Evolutionary conservation across 2,329 filamentous ascomycete genomes (phyloP), one percentile per base, ranked within the genome.

Genomic region (Macroventuria anomochaeta): DNA sequence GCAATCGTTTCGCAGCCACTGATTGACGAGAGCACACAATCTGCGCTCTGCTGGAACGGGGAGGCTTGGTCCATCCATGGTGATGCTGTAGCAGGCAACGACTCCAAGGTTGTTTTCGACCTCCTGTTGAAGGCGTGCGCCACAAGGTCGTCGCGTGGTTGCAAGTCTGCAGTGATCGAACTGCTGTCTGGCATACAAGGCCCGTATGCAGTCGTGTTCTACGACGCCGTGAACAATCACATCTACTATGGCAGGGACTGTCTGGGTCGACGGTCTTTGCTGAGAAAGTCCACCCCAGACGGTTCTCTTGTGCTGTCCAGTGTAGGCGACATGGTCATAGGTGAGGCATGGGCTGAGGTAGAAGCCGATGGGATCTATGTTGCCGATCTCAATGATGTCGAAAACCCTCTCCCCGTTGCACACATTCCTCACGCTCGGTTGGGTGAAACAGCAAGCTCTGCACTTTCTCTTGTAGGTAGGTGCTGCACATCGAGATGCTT

Each of bases 41-140:
- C 88, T 1, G 79, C 90, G 0, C 80, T 99, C 2, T 97, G 93
- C 81, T 99, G 95, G 95, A 99, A 99, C 69, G 95, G 95, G 36
- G 95, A 99, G 72, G 93, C 92, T 1, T 99, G 95, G 95, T 88
- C 83, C 52, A 81, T 96, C 42, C 76, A 75, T 7, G 81, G 81
- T 28, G 64, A 81, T 8, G 65, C 73, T 1, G 79, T 96, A n/a
- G 53, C 68, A 33, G 89, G 86, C 52, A 97, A 96, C 69, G 95
- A 99, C 75, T 90, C 90, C 3, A 82, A 88, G 65, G 76, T 79
- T 6, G 79, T 97, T 15, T 87, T 93, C 67, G 68, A 80, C 28
- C 68, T 83, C 31, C 79, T 96, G 40, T 67, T 81, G 4, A 44
- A 64, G 13, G 64, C 64, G 5, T 64, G 52, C 3, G 28, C 53